Evolutionary conservation across 768 basidiomycete species (phyloP), one percentile per base, ranked within the genome.

Genomic region (Amanita rubescens): DNA sequence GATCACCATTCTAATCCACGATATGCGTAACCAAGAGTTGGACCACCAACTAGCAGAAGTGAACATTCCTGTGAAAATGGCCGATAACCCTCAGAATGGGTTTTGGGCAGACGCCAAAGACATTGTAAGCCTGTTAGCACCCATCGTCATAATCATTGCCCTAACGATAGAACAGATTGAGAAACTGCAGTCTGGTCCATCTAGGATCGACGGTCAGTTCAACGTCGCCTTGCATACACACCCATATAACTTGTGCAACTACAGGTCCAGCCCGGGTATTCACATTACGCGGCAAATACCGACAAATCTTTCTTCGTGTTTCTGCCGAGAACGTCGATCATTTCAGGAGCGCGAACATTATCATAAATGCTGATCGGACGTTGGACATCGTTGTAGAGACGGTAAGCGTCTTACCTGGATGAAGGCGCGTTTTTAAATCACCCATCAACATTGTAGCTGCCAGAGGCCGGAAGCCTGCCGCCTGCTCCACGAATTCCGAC

Each of bases 61-160:
- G 17, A 75, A 69, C 34, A 75, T 87, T 27, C 78, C 76, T n/a
- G 64, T 89, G 34, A 77, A 66, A 60, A 60, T 63, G 5, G 71
- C 74, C 3, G 75, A 78, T 32, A 66, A 76, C 53, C 67, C 69
- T 4, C 72, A 73, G 34, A 82, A 79, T 58, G 80, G 82, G 4
- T 85, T 75, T 59, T 89, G 87, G 87, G 86, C 80, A 5, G 80
- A 86, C 62, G 84, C 86, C 2, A 73, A 75, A 57, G 80, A 85
- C 33, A 69, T 90, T 35, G 77, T 78, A 55, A 57, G 75, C 61
- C 30, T 48, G 20, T 38, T 55, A 7, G 37, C 41, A n/a, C 20
- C 8, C 27, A 6, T 27, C 25, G 30, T 11, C 34, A 32, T 20
- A 37, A 15, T n/a, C n/a, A 51, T 12, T 9, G 22, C 19, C 54